phyloP scores from a whole-genome alignment of 305 asterid genomes.

The Fraxinus albicans region DNA sequence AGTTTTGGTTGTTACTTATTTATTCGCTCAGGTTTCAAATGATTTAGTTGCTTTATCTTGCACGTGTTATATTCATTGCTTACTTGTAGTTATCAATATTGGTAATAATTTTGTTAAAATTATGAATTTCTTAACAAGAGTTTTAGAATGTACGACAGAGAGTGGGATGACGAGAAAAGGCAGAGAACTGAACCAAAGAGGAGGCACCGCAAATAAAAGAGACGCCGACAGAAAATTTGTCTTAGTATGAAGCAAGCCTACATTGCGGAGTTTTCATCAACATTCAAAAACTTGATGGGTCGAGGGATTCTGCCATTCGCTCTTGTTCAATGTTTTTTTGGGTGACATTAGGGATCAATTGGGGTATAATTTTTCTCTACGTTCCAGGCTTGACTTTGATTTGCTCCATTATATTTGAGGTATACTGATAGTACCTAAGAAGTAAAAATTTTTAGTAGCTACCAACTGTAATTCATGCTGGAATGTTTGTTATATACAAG shows the following conservation, averaged over 20 bases:
- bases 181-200: conserved; percentile 91
- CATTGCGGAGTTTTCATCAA: not conserved
- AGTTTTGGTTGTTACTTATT: not conserved
- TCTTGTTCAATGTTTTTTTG: not conserved
- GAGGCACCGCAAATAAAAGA: conserved; percentile 74
- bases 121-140: conserved; percentile 48
- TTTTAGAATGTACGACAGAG: conserved; percentile 76
- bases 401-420: conserved; percentile 16
- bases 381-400: not conserved
- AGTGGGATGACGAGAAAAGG: conserved; percentile 98
- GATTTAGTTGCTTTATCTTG: conserved; percentile 6
- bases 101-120: conserved; percentile 1
- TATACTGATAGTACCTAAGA: conserved; percentile 9
- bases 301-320: not conserved
- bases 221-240: conserved; percentile 3
- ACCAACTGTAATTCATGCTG: not conserved
- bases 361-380: not conserved
- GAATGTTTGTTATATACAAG: conserved; percentile 21
- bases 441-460: conserved; percentile 5
- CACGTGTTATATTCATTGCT: not conserved
- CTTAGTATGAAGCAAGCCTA: not conserved
- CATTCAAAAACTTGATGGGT: not conserved
- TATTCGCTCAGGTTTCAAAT: not conserved
- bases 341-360: not conserved
- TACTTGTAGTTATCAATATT: not conserved